Evolutionary conservation across 2,329 filamentous ascomycete species (phyloP).

Genomic region (Aspergillus sclerotialis): DNA sequence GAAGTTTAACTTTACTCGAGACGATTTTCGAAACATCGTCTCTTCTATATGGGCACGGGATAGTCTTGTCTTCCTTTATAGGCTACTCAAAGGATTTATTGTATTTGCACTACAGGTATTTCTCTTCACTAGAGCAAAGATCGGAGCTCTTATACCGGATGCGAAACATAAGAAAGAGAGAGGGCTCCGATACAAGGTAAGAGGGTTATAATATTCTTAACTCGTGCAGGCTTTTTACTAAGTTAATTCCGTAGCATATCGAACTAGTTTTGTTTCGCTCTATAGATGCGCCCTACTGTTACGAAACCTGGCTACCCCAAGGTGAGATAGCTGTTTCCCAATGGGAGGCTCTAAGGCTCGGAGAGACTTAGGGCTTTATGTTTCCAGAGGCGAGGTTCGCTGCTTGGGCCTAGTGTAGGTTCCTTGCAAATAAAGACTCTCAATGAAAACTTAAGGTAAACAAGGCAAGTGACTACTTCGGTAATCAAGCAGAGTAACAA

Average conservation of each 20-base stretch:
- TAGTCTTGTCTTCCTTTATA: slow-evolving; percentile 1
- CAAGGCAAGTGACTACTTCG: no score
- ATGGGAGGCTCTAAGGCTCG: no score
- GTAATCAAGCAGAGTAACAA: no score
- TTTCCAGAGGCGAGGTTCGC: no score
- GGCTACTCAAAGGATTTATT: slow-evolving; percentile 3
- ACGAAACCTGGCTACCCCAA: no score
- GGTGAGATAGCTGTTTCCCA: neutral
- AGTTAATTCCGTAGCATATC: neutral
- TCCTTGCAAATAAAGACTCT: no score
- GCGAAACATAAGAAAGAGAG: neutral
- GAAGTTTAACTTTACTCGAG: slow-evolving; percentile 4
- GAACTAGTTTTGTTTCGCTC: neutral
- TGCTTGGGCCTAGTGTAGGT: no score
- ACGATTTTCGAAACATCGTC: slow-evolving; percentile 3
- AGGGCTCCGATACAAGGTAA: neutral
- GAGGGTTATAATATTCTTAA: neutral
- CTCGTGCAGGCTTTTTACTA: neutral
- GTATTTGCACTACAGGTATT: slow-evolving; percentile 3
- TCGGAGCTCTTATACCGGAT: slow-evolving; percentile 2
- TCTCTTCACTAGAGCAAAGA: slow-evolving; percentile 4
- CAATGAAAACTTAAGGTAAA: no score
- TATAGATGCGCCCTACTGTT: neutral
- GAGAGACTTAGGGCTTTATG: no score
- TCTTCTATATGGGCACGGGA: slow-evolving; percentile 1